Percentiles rank a stretch among this genome's conserved stretches.
Conservation (phyloP, 208 protist species). For the Leishmania amazonensis region DNA sequence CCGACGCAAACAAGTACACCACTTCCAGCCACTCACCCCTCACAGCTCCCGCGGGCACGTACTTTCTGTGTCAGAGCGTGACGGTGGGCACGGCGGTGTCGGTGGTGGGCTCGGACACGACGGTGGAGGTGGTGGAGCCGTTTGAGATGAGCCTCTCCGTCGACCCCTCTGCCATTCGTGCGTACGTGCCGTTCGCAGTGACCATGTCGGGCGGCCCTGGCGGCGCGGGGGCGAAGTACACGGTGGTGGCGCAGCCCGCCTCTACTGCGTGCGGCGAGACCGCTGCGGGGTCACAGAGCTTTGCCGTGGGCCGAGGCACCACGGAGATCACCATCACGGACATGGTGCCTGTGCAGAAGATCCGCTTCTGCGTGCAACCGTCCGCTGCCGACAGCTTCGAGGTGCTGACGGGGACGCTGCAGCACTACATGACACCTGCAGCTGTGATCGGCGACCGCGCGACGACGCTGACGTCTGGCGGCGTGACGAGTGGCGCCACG, state of each 20-base stretch:
- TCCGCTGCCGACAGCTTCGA: constrained; percentile 28
- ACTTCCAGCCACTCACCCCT: constrained; percentile 30
- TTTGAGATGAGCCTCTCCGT: constrained; percentile 36
- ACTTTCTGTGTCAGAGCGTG: constrained; percentile 59
- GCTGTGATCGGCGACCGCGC: constrained; percentile 44
- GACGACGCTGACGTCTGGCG: constrained; percentile 39
- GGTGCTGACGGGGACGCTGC: constrained; percentile 31
- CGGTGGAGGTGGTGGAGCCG: constrained; percentile 40
- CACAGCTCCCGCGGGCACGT: constrained; percentile 35
- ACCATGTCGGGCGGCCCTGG: constrained; percentile 37
- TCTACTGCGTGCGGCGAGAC: constrained; percentile 26
- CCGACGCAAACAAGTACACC: constrained; percentile 30
- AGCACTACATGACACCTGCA: constrained; percentile 62
- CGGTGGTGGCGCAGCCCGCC: constrained; percentile 24
- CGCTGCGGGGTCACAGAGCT: constrained; percentile 33
- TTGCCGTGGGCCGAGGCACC: constrained; percentile 15
- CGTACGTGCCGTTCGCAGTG: constrained; percentile 43
- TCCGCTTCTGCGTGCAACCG: constrained; percentile 37
- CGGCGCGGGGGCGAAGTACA: constrained; percentile 6
- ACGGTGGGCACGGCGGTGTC: neutral
- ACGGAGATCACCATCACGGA: constrained; percentile 34
- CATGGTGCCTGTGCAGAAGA: constrained; percentile 10
- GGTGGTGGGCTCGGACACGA: constrained; percentile 35
- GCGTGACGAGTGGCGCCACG: constrained; percentile 17
- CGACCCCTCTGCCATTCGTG: constrained; percentile 27